These are phyloP conservation scores for Albizia julibrissin DNA, from an alignment of 306 rosid genomes.

Conservation along the genomic window DNA sequence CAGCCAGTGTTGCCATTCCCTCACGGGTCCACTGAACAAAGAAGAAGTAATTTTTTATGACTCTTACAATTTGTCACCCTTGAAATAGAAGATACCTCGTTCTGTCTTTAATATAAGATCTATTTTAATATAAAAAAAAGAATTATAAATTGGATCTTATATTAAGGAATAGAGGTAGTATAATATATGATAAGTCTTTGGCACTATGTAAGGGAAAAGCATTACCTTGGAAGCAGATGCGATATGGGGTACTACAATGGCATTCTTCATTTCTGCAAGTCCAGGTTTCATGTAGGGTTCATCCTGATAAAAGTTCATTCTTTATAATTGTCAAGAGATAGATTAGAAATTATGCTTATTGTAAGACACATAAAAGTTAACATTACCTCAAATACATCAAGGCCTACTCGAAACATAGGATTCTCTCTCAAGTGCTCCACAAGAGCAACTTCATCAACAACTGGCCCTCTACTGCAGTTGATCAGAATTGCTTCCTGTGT, in stretches of 20 bases:
- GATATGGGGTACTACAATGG: constrained; percentile 93
- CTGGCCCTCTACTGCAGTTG: constrained; percentile 98
- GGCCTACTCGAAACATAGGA: constrained; percentile 96
- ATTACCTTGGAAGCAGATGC: constrained; percentile 98
- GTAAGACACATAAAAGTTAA: constrained; percentile 6
- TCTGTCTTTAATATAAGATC: too few relatives aligned
- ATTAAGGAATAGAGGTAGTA: too few relatives aligned
- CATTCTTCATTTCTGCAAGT: constrained; percentile 93
- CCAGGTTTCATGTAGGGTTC: constrained; percentile 99
- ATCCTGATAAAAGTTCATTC: constrained; percentile 54
- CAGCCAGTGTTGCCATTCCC: constrained; percentile 99
- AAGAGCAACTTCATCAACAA: constrained; percentile 91
- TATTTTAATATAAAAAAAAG: too few relatives aligned
- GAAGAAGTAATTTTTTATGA: neutral
- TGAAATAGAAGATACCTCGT: neutral
- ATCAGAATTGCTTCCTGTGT: constrained; percentile 87
- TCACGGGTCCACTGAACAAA: constrained; percentile 93
- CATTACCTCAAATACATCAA: constrained; percentile 93
- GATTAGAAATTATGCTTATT: neutral
- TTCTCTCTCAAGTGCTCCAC: constrained; percentile 84
- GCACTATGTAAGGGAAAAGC: neutral
- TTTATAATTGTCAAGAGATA: neutral
- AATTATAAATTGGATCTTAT: too few relatives aligned
- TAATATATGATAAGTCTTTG: neutral
- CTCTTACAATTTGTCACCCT: constrained; percentile 16